These are phyloP conservation scores for Coprinopsis marcescibilis DNA, from an alignment of 768 basidiomycete species.

Conservation along the genomic window DNA sequence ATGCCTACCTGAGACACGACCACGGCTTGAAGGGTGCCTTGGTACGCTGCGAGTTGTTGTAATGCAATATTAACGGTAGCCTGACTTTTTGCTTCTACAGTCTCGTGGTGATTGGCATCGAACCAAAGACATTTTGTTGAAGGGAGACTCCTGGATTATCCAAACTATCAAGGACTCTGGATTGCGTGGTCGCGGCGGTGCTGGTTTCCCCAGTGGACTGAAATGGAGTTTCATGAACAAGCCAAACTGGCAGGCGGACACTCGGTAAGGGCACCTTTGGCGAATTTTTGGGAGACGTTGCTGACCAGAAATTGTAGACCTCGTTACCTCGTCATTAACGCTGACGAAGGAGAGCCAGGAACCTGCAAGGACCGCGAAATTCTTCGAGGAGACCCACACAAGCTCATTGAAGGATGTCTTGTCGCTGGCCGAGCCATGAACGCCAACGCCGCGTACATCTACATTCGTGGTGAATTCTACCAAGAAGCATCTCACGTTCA, in stretches of 20 bases:
- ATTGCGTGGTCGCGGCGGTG: slow-evolving; percentile 91
- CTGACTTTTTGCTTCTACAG: slow-evolving; percentile 30
- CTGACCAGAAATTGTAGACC: slow-evolving; percentile 44
- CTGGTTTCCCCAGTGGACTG: slow-evolving; percentile 93
- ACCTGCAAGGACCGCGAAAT: slow-evolving; percentile 99
- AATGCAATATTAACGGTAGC: neutral
- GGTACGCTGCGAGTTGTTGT: slow-evolving; percentile 39
- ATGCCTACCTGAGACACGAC: slow-evolving; percentile 83
- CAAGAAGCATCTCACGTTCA: slow-evolving; percentile 93
- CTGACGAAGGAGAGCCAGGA: slow-evolving; percentile 97
- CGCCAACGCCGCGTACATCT: slow-evolving; percentile 98
- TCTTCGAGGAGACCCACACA: slow-evolving; percentile 95
- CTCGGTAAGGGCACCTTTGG: slow-evolving; percentile 41
- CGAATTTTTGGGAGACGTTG: slow-evolving; percentile 9
- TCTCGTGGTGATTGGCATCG: slow-evolving; percentile 96
- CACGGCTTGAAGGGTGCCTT: slow-evolving; percentile 89
- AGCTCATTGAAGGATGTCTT: slow-evolving; percentile 95
- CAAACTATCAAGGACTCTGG: slow-evolving; percentile 95
- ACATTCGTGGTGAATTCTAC: slow-evolving; percentile 97
- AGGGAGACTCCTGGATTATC: slow-evolving; percentile 97
- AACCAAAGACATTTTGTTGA: slow-evolving; percentile 92
- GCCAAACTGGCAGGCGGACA: slow-evolving; percentile 96
- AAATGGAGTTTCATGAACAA: slow-evolving; percentile 99
- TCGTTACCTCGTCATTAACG: slow-evolving; percentile 95
- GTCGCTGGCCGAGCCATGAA: slow-evolving; percentile 98